Base-by-base conservation (phyloP, 164 flowering plant genomes). In the Berberis vulgaris region DNA sequence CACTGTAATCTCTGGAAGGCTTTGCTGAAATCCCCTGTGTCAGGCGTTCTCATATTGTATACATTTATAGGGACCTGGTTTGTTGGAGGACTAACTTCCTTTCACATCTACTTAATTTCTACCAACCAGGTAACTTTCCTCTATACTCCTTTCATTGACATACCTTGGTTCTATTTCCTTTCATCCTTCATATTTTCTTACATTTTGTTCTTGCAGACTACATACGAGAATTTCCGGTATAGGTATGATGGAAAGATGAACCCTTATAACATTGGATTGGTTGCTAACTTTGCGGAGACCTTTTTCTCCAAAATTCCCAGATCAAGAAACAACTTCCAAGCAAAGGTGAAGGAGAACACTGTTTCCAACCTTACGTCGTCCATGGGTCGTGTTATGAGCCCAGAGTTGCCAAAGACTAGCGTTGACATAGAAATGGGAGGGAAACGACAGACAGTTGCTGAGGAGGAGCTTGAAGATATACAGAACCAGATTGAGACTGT, bases 181-280 rank as follows among this genome's bases (percentile, higher is more conserved):
- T 41, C 4, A 3, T 0, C 12, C 42, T 6, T 41, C 4, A 57
- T 3, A 26, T 26, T 26, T 26, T 26, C 12, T n/a, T 11, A 43
- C 7, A 7, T 60, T 38, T 73, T 67, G 42, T 69, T 69, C 45
- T 3, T 76, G 80, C 83, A 89, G 97, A 86, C 97, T 39, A 89
- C 97, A 2, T 87, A 89, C 66, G 97, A 89, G 76, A 87, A 87
- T 64, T 89, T 86, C 66, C 80, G 94, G 4, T 80, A 80, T 64
- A 77, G 81, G 7, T 86, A 87, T 62, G 88, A 89, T 54, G 52
- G 78, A 56, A 84, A 80, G 73, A 74, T 42, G 74, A 89, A 89
- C 72, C 91, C 94, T 45, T 82, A 80, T 59, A 82, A 81, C 65
- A 73, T 41, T 43, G 94, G 97, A 43, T 65, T 73, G 62, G 10